Conservation (phyloP, 805 yeast genomes). For the Candida insectorum region DNA sequence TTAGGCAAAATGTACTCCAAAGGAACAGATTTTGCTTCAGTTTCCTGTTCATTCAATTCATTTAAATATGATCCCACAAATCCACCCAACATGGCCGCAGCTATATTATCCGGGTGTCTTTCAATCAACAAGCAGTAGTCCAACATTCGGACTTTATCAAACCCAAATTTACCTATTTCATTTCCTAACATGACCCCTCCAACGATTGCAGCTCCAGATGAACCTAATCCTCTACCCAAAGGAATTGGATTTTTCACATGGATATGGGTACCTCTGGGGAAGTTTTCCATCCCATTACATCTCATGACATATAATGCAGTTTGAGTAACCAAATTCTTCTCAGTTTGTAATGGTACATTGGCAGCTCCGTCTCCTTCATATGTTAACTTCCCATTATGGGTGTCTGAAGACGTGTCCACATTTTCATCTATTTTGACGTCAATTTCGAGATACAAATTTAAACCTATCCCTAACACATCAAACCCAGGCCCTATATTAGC, state of each 20-base stretch:
- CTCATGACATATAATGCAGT: slow-evolving; percentile 90
- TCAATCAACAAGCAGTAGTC: slow-evolving; percentile 97
- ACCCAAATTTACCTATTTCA: slow-evolving; percentile 70
- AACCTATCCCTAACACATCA: slow-evolving; percentile 92
- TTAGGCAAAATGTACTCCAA: slow-evolving; percentile 80
- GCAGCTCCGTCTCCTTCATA: slow-evolving; percentile 82
- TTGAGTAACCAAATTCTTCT: slow-evolving; percentile 81
- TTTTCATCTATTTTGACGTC: slow-evolving; percentile 61
- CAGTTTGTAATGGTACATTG: slow-evolving; percentile 74
- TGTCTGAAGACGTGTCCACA: slow-evolving; percentile 48
- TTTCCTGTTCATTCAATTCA: slow-evolving; percentile 70
- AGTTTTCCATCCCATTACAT: slow-evolving; percentile 69
- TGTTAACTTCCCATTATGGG: slow-evolving; percentile 63
- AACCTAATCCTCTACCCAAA: slow-evolving; percentile 93
- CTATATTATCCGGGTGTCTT: slow-evolving; percentile 96
- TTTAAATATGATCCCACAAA: slow-evolving; percentile 93
- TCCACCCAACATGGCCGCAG: slow-evolving; percentile 99
- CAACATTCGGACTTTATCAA: slow-evolving; percentile 76
- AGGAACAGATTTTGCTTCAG: slow-evolving; percentile 68
- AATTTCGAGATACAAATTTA: slow-evolving; percentile 69
- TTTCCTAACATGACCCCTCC: slow-evolving; percentile 93
- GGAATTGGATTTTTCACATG: slow-evolving; percentile 91
- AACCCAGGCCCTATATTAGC: slow-evolving; percentile 99
- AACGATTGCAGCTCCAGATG: slow-evolving; percentile 97
- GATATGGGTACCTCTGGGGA: slow-evolving; percentile 81